Conservation (phyloP, 495 filamentous ascomycete species). For the Pyrenopolyporus hunteri region DNA sequence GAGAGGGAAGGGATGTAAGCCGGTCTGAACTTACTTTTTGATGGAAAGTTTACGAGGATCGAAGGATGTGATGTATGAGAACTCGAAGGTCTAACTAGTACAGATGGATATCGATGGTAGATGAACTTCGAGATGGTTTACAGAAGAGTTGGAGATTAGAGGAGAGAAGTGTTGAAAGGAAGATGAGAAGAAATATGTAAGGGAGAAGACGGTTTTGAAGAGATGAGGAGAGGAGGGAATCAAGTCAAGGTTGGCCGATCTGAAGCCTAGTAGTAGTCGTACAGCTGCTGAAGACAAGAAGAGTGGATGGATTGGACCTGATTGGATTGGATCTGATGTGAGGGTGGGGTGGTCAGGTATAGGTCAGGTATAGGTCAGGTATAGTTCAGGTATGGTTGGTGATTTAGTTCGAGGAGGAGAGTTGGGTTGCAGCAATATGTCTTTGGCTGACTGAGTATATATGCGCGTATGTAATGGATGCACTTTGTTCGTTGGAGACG, state of each 20-base stretch:
- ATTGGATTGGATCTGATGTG: too few species aligned
- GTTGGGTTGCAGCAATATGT: constrained; percentile 38
- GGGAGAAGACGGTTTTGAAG: not conserved
- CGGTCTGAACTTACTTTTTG: constrained; percentile 34
- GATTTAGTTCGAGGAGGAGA: constrained; percentile 31
- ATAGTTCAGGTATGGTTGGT: constrained; percentile 12
- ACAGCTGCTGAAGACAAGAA: constrained; percentile 25
- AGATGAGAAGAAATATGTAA: constrained; percentile 12
- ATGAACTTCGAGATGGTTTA: constrained; percentile 11
- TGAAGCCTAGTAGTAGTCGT: constrained; percentile 24
- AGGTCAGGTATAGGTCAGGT: too few species aligned
- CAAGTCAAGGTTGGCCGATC: constrained; percentile 23
- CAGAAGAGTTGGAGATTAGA: constrained; percentile 7
- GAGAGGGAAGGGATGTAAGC: constrained; percentile 1
- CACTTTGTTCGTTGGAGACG: constrained; percentile 23
- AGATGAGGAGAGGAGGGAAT: constrained; percentile 17
- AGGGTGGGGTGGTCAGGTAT: constrained; percentile 21
- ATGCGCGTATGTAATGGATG: not conserved
- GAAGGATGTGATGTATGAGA: constrained; percentile 9
- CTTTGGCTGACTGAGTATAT: constrained; percentile 9
- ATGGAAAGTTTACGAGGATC: constrained; percentile 2
- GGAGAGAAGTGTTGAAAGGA: not conserved
- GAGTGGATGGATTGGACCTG: constrained; percentile 25
- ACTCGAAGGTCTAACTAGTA: not conserved
- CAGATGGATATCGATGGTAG: constrained; percentile 16